Percentiles rank a stretch among this genome's conserved stretches.
phyloP scores from a whole-genome alignment of 1,139 yeast genomes.

The Candida sojae region DNA sequence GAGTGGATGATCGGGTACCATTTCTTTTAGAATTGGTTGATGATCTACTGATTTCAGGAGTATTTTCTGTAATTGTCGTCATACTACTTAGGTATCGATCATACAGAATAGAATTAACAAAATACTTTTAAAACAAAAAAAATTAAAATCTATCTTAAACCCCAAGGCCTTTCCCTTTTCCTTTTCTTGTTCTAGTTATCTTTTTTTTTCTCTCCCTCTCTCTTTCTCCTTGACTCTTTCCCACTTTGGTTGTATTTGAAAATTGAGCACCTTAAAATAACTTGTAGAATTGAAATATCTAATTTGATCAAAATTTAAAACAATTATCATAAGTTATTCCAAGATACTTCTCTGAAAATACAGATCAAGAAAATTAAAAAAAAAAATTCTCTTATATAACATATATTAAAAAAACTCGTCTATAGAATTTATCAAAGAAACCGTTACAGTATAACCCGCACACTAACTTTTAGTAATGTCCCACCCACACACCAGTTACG shows the following conservation, averaged over 20 bases:
- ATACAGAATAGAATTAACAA: neutral
- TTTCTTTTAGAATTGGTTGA: neutral
- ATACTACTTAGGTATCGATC: neutral
- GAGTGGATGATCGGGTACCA: neutral
- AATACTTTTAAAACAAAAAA: neutral
- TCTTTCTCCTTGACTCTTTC: neutral
- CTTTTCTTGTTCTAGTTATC: neutral
- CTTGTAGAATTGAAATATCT: neutral
- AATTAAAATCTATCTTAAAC: neutral
- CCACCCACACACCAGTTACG: too few relatives aligned
- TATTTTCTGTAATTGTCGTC: slow-evolving; percentile 1
- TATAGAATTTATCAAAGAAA: too few relatives aligned
- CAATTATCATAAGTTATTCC: neutral
- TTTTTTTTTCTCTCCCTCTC: neutral
- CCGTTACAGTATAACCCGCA: too few relatives aligned
- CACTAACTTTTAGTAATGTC: too few relatives aligned
- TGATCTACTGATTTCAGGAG: slow-evolving; percentile 1
- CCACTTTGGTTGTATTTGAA: neutral
- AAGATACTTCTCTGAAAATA: too few relatives aligned
- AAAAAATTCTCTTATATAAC: neutral
- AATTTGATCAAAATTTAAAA: neutral
- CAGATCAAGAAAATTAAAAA: too few relatives aligned
- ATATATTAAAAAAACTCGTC: too few relatives aligned
- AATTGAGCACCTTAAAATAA: neutral
- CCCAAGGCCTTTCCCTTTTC: neutral